These are phyloP conservation scores for Lippia alba DNA, from an alignment of 305 asterid genomes.

Conservation along the genomic window DNA sequence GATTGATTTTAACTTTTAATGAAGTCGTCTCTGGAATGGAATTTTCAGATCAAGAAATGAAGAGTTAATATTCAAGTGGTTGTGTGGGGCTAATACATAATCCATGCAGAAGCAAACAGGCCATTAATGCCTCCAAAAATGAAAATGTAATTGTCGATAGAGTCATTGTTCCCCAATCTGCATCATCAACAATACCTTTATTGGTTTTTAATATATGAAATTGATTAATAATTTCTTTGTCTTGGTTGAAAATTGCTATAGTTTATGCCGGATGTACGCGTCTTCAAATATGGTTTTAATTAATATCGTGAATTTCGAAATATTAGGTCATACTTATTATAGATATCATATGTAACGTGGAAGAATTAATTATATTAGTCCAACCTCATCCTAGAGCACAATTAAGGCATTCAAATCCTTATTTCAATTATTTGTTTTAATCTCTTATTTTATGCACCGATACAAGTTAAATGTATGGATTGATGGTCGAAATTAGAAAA, in stretches of 20 bases:
- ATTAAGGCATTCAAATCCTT: too few species aligned
- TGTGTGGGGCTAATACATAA: neutral
- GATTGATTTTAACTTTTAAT: too few species aligned
- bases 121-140: neutral
- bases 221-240: slow-evolving; percentile 1
- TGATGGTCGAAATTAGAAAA: too few species aligned
- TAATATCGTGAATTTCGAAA: too few species aligned
- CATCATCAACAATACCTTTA: neutral
- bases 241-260: neutral
- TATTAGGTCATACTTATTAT: too few species aligned
- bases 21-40: too few species aligned
- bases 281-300: too few species aligned
- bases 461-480: too few species aligned
- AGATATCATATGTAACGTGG: neutral
- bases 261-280: too few species aligned
- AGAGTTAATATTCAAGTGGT: neutral
- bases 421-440: too few species aligned
- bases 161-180: neutral
- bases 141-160: neutral
- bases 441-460: too few species aligned
- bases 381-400: neutral
- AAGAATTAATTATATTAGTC: neutral
- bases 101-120: neutral
- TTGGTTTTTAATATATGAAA: neutral
- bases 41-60: too few species aligned